These are phyloP conservation scores for Yamadazyma songkhlaensis DNA, from an alignment of 1,139 yeast genomes.

Conservation along the genomic window DNA sequence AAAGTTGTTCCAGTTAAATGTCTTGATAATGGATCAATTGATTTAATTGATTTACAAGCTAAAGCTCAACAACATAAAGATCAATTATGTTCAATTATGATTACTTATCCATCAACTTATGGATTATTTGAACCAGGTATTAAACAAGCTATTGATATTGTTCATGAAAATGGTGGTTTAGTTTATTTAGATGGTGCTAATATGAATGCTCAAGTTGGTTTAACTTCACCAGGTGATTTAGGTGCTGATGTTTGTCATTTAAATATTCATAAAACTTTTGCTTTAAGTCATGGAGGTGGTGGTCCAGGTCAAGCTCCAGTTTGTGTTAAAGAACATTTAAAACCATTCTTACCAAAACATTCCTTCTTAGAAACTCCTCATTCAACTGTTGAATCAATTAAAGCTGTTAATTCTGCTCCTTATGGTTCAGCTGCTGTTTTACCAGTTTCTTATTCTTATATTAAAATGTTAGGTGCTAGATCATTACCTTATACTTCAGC, in stretches of 20 bases:
- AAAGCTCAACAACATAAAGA: slow-evolving; percentile 72
- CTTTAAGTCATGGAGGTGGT: slow-evolving; percentile 99
- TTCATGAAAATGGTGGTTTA: slow-evolving; percentile 87
- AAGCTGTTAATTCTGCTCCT: slow-evolving; percentile 89
- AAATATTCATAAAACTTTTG: slow-evolving; percentile 94
- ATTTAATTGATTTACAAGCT: slow-evolving; percentile 66
- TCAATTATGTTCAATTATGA: slow-evolving; percentile 86
- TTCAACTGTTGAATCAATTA: slow-evolving; percentile 54
- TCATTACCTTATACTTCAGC: slow-evolving; percentile 85
- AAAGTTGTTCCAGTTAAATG: slow-evolving; percentile 93
- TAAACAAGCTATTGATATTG: slow-evolving; percentile 75
- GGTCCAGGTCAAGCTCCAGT: slow-evolving; percentile 99
- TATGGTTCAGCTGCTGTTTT: slow-evolving; percentile 92
- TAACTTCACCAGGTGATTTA: slow-evolving; percentile 94
- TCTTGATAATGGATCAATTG: slow-evolving; percentile 79
- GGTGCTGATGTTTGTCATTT: slow-evolving; percentile 99
- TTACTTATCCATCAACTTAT: slow-evolving; percentile 95
- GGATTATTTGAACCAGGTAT: slow-evolving; percentile 95
- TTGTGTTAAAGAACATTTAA: slow-evolving; percentile 82
- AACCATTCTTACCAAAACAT: slow-evolving; percentile 75
- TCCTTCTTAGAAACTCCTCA: slow-evolving; percentile 55
- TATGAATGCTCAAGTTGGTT: slow-evolving; percentile 98
- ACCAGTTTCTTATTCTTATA: slow-evolving; percentile 92
- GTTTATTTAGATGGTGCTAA: slow-evolving; percentile 98
- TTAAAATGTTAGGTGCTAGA: slow-evolving; percentile 85